Evolutionary conservation across 176 grass and related monocot genomes (phyloP), one percentile per base, ranked within the genome.

Genomic region (Zea luxurians): DNA sequence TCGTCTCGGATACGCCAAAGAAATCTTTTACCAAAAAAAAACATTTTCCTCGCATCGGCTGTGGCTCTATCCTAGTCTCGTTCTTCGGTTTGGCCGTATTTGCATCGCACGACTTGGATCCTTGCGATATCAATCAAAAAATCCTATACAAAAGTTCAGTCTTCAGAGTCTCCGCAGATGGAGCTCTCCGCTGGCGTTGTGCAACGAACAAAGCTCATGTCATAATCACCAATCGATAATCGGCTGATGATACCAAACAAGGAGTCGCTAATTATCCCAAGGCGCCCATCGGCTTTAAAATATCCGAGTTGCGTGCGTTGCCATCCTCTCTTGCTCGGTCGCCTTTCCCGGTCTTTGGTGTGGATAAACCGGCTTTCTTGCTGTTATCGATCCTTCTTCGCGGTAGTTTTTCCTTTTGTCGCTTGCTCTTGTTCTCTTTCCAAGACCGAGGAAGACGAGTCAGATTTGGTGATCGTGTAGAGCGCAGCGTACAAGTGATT

Each of bases 161-260:
- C 63, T 53, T 80, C 16, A 61, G 85, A 82, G 50, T 68, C 69
- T 88, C 76, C 86, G 76, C 67, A 8, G 70, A 75, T 17, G 8
- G 69, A 71, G 61, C 64, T 64, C 81, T 54, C 60, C 60, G 60
- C 27, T 62, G 60, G 27, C 60, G 60, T 62, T 35, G 60, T 27
- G 21, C 27, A 62, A 35, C 20, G 10, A 62, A 62, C 60, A 62
- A 36, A 62, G 21, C 21, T 11, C 27, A 62, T 36, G 60, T 13
- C 60, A 13, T 35, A 62, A 36, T 62, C 21, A 18, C 9, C 57
- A 11, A 55, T 6, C 52, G 6, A 55, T 52, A 13, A 50, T 54
- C 50, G 15, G 50, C 43, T 7, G 44, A 15, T 34, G 70, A 74
- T 71, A 38, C 2, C 17, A 18, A 73, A 65, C 82, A 84, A 71